Conservation (phyloP, 1,139 yeast species). For the Keqinozyma sinolaborantium region DNA sequence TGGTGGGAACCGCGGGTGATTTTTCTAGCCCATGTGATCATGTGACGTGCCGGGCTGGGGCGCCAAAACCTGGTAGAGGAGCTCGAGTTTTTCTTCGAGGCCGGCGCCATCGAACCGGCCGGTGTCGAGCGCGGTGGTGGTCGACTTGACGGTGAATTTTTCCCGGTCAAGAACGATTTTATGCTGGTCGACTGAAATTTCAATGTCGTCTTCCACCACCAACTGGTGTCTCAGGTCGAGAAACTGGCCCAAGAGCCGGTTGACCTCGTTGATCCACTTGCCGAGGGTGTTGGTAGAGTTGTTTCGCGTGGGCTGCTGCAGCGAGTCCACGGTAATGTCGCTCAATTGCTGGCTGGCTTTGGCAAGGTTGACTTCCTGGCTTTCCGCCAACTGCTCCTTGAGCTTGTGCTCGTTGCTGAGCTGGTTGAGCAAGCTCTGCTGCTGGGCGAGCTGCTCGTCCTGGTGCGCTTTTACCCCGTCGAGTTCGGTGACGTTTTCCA, state of each 20-base stretch:
- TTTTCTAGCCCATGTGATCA: not conserved
- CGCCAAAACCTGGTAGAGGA: not conserved
- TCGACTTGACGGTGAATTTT: conserved; percentile 6
- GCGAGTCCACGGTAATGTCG: not conserved
- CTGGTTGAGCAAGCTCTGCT: conserved; percentile 2
- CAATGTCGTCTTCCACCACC: conserved; percentile 9
- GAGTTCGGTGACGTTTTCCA: conserved; percentile 6
- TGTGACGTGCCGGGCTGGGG: not conserved
- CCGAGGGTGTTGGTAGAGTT: conserved; percentile 17
- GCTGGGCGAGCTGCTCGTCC: conserved; percentile 1
- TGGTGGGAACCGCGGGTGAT: too few relatives aligned
- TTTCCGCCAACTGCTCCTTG: conserved; percentile 5
- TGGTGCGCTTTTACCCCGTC: conserved; percentile 7
- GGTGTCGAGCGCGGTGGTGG: conserved; percentile 5
- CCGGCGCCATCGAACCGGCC: conserved; percentile 5
- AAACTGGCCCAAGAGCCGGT: conserved; percentile 20
- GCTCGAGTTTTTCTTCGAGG: conserved; percentile 5
- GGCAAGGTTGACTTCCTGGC: conserved; percentile 2
- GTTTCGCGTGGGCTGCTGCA: not conserved
- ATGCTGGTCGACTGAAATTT: conserved; percentile 4
- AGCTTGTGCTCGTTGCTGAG: conserved; percentile 6
- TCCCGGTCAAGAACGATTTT: conserved; percentile 7
- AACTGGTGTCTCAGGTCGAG: conserved; percentile 11
- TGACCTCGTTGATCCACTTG: conserved; percentile 29
- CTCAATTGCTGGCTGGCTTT: not conserved